Evolutionary conservation across 169 alveolate species (phyloP), one percentile per base, ranked within the genome.

Genomic region (Eimeria necatrix): DNA sequence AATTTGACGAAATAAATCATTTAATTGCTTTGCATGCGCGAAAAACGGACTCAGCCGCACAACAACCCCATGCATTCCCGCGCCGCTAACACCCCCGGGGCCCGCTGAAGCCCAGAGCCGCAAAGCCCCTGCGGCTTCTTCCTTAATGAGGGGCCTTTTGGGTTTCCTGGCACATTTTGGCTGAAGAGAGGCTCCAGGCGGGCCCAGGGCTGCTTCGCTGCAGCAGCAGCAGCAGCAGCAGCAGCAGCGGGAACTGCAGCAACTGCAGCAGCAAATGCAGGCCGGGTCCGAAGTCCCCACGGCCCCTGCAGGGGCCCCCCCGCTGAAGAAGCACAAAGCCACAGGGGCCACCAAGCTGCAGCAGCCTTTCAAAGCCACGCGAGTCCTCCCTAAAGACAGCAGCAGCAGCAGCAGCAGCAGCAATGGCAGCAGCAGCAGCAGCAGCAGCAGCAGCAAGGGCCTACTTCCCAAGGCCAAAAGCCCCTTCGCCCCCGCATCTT

Each of bases 371-470:
- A 32, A 32, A 49, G 87, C 64, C 2, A 18, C 87, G 9, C 0
- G 41, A 2, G 20, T 49, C 49, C 0, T 7, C 26, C 61, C 61
- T 76, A 18, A 22, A 56, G 46, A 64, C 87, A 76, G 87, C 61
- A 76, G 61, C 87, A 9, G 26, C 87, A 76, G 87, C 64, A 68
- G 32, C n/a, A 68, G 78, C 78, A 68, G 32, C 78, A 68, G 78
- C 78, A 68, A 68, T 24, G 32, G n/a, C 78, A 68, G 32, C 78
- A 68, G 78, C n/a, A 68, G 32, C 78, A 68, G 78, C n/a, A 68
- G 78, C 78, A 68, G 80, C 80, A 68, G 80, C 80, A 68, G 80
- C 80, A 68, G 41, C 80, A 68, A 24, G 2, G 16, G 80, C 80
- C 14, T 48, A 48, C 12, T 48, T 22, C 49, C 1, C 24, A 81